Base-by-base conservation (phyloP, 805 yeast genomes). In the Candida insectorum region DNA sequence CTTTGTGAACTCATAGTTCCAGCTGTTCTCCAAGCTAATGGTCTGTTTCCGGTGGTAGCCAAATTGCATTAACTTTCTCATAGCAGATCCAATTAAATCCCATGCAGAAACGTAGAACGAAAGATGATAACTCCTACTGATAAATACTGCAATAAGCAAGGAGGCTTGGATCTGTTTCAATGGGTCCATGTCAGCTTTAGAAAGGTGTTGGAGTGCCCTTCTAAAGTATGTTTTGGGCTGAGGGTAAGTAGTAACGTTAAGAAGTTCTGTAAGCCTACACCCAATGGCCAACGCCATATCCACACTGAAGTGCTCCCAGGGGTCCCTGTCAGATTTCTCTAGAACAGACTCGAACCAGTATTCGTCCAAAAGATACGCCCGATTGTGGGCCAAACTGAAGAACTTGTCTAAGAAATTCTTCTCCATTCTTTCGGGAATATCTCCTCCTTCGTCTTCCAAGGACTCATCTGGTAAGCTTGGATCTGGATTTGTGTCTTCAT, bases 231-330 rank as follows among this genome's bases (percentile, higher is more conserved):
- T 12, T 14, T 41, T 42, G 11, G 45, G 45, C 12, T 31, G 31
- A 3, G 42, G 42, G 17, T 28, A 41, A 2, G 35, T 26, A 1
- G 43, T 28, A 4, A 37, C 45, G 6, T 33, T 29, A 18, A 38
- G 17, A 3, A 41, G 26, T 20, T 41, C 42, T 2, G 31, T 25
- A 12, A 41, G 24, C 18, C 45, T 18, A 33, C 45, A 41, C 18
- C 45, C 45, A 5, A 41, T 41, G 6, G 40, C 45, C 22, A 41
- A 33, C 2, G 40, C 45, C 2, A 41, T 38, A 36, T 41, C 32
- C 13, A 28, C 21, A 13, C 36, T 26, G 21, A 41, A 41, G 9
- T 11, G 28, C 13, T 41, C 42, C 45, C 45, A 41, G 3, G 30
- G 11, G 5, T 23, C 32, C 24, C 33, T 32, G 7, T 37, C 37